Evolutionary conservation across 257 asterid genomes (phyloP).

Genomic region (Jaltomata sinuosa): DNA sequence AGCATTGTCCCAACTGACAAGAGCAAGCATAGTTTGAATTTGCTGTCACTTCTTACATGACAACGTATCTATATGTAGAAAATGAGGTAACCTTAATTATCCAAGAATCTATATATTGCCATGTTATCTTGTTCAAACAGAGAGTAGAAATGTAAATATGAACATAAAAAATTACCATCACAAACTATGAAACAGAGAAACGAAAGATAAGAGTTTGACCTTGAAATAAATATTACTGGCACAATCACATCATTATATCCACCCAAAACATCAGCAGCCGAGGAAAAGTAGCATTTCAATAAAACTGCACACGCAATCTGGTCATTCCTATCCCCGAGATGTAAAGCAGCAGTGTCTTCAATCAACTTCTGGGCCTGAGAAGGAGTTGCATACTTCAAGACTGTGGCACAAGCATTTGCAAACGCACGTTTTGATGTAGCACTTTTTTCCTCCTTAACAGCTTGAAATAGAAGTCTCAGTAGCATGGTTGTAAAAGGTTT

Average conservation of each 20-base stretch:
- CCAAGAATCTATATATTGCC: background rate
- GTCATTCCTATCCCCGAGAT: constrained; percentile 75
- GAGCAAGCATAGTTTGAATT: background rate
- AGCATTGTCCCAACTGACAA: background rate
- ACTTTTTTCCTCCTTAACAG: constrained; percentile 83
- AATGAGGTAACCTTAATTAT: background rate
- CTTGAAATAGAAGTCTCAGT: constrained; percentile 83
- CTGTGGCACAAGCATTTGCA: constrained; percentile 89
- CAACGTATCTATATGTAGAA: background rate
- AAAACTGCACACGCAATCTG: constrained; percentile 87
- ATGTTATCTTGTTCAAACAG: background rate
- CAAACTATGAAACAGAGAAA: background rate
- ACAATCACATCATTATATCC: constrained; percentile 70
- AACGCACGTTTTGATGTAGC: constrained; percentile 78
- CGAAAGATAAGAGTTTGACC: constrained; percentile 35
- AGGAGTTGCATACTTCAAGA: constrained; percentile 70
- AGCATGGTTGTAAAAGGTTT: constrained; percentile 72
- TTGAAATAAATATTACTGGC: constrained; percentile 86
- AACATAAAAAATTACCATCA: background rate
- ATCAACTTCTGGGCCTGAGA: constrained; percentile 84
- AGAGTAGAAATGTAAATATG: background rate
- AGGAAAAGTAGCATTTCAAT: constrained; percentile 78
- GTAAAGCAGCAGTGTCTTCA: constrained; percentile 78
- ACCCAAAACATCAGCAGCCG: constrained; percentile 72
- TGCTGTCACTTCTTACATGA: background rate